Conservation (phyloP, 1,139 yeast genomes). For the Debaryomyces coudertii region DNA sequence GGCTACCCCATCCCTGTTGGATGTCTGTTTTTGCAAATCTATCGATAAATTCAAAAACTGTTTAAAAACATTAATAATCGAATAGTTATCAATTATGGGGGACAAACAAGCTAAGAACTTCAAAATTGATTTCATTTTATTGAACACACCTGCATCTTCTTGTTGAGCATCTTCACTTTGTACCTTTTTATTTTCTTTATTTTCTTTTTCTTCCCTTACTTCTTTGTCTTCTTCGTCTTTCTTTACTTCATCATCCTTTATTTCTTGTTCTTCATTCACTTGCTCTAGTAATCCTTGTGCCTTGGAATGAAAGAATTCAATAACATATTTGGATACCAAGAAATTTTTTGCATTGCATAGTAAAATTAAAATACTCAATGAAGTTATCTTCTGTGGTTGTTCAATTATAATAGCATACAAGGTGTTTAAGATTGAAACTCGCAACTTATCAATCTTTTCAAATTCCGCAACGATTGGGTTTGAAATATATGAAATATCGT, state of each 20-base stretch:
- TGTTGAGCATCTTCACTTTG: slow-evolving; percentile 20
- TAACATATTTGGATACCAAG: slow-evolving; percentile 67
- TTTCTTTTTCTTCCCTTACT: slow-evolving; percentile 16
- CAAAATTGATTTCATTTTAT: slow-evolving; percentile 66
- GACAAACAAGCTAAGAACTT: slow-evolving; percentile 70
- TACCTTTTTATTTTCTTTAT: slow-evolving; percentile 25
- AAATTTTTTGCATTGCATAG: slow-evolving; percentile 69
- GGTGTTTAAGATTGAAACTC: slow-evolving; percentile 63
- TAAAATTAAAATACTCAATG: slow-evolving; percentile 69
- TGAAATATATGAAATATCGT: slow-evolving; percentile 67
- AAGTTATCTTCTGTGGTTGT: slow-evolving; percentile 86
- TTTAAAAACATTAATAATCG: slow-evolving; percentile 53
- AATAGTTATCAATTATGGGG: slow-evolving; percentile 60
- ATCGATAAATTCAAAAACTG: slow-evolving; percentile 60
- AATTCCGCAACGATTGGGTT: slow-evolving; percentile 71
- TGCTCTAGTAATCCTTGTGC: slow-evolving; percentile 56
- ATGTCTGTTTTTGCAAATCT: slow-evolving; percentile 49
- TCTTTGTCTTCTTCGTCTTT: slow-evolving; percentile 5
- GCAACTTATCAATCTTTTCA: slow-evolving; percentile 64
- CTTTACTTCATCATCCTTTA: slow-evolving; percentile 19
- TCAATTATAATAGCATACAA: slow-evolving; percentile 73
- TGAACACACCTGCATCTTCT: slow-evolving; percentile 68
- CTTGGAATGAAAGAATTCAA: slow-evolving; percentile 69
- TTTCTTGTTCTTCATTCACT: slow-evolving; percentile 15
- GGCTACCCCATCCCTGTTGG: slow-evolving; percentile 57